Percentiles rank a stretch among this genome's conserved stretches.
These are phyloP conservation scores for Astragalus glycyphyllos DNA, from an alignment of 306 rosid species.

Conservation along the genomic window DNA sequence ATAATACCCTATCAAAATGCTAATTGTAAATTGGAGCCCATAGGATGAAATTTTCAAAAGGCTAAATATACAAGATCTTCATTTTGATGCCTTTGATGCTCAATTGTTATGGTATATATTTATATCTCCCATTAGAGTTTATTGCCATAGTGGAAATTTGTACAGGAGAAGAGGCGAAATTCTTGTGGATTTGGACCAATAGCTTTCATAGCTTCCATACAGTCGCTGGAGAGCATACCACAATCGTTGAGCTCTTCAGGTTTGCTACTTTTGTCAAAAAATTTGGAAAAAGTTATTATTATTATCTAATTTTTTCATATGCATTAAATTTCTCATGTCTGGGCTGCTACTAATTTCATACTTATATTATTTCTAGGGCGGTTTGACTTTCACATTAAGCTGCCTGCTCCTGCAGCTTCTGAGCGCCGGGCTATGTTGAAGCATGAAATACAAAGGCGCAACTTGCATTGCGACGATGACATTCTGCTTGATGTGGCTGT, in stretches of 20 bases:
- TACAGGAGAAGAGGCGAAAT: conserved; percentile 70
- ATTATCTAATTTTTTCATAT: conserved; percentile 14
- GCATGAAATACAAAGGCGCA: conserved; percentile 82
- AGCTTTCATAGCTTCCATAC: conserved; percentile 74
- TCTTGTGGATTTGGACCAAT: conserved; percentile 86
- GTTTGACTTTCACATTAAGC: conserved; percentile 86
- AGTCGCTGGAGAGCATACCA: conserved; percentile 79
- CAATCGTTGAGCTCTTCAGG: conserved; percentile 92
- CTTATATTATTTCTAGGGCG: conserved; percentile 62
- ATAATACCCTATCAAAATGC: background rate
- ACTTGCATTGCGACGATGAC: conserved; percentile 73
- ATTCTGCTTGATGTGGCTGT: conserved; percentile 76
- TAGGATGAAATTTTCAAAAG: conserved; percentile 15
- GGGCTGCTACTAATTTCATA: conserved; percentile 36
- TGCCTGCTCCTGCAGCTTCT: conserved; percentile 89
- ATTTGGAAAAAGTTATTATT: conserved; percentile 12
- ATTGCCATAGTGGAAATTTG: conserved; percentile 22
- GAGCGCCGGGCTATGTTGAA: conserved; percentile 87
- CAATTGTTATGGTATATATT: conserved; percentile 21
- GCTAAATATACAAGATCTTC: conserved; percentile 15
- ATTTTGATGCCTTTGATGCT: conserved; percentile 35
- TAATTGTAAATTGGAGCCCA: conserved; percentile 28
- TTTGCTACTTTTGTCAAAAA: conserved; percentile 47
- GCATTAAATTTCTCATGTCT: conserved; percentile 33
- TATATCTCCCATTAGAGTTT: conserved; percentile 31